A percentile compares a stretch with the other conserved stretches of the same genome.
These are phyloP conservation scores for Quillaja saponaria DNA, from an alignment of 306 rosid species.

Conservation along the genomic window DNA sequence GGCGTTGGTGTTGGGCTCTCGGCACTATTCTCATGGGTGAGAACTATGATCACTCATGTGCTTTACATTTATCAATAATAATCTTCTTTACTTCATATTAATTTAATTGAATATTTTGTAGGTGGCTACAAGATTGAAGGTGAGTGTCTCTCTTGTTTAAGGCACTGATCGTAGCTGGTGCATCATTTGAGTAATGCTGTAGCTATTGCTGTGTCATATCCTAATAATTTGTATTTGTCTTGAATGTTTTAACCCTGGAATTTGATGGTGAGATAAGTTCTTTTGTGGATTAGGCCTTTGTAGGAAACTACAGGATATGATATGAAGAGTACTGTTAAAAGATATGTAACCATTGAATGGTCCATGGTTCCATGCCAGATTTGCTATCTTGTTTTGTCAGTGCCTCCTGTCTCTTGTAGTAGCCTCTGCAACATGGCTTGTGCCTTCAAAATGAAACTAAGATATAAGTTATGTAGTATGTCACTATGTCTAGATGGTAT, in stretches of 20 bases:
- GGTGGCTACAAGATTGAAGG: constrained; percentile 82
- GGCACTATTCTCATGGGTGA: constrained; percentile 86
- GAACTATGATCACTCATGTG: constrained; percentile 33
- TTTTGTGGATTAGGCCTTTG: background rate
- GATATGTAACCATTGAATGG: no score
- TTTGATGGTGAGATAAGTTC: background rate
- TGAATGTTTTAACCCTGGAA: background rate
- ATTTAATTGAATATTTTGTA: constrained; percentile 48
- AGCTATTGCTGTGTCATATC: constrained; percentile 13
- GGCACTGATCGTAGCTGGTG: constrained; percentile 32
- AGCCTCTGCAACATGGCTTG: background rate
- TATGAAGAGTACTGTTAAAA: no score
- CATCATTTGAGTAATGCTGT: constrained; percentile 19
- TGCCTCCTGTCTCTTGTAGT: background rate
- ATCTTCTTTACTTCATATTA: constrained; percentile 36
- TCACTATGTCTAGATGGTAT: constrained; percentile 9
- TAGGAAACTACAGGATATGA: background rate
- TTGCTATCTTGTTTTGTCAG: background rate
- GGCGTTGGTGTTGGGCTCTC: constrained; percentile 96
- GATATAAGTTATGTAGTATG: background rate
- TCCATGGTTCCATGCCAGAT: background rate
- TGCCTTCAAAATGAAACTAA: constrained; percentile 12
- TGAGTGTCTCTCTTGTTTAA: constrained; percentile 47
- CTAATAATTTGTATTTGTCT: background rate
- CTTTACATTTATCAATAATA: constrained; percentile 5